Base-by-base conservation (phyloP, 768 basidiomycete species). In the Tylopilus sp. region DNA sequence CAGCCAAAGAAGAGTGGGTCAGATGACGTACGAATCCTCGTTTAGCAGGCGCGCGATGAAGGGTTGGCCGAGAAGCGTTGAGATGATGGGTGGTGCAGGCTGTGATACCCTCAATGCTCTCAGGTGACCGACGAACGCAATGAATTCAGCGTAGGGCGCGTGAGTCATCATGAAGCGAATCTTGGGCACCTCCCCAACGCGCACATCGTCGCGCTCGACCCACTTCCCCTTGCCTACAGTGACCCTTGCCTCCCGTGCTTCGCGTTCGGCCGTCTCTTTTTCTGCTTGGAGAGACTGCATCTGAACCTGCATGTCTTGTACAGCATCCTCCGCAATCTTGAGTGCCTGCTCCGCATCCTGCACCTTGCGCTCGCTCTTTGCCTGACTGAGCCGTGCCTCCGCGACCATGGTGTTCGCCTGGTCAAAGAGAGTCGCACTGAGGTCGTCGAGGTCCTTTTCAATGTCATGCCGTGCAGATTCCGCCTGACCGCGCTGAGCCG, bases 401-500 rank as follows among this genome's bases (percentile, higher is more conserved):
- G 91, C 92, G n/a, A 98, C 96, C 97, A 99, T 99, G 7, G 80
- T 86, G 68, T 99, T 98, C 7, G 96, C 96, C 71, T 97, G 88
- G 47, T 83, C 81, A 64, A 99, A 99, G 17, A 99, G 75, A 44
- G 75, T 81, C 16, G 93, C 92, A 56, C 93, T 93, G 55, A 99
- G 84, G 68, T 96, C 92, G 66, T 97, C 94, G 46, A 99, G 76
- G 56, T 99, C 96, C 72, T 87, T 84, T 75, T 99, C 96, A 46
- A 99, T 96, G 57, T 83, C 84, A 1, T 68, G 74, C 30, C 86
- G 81, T 6, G 92, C 93, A 45, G 76, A 83, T 70, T 96, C 95
- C 1, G 95, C 95, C 68, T 92, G 86, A 13, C 93, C 94, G 14
- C 96, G 81, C 59, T 87, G 83, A 2, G 91, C 85, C 14, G 95